A percentile compares a stretch with the other conserved stretches of the same genome.
phyloP scores from a whole-genome alignment of 257 asterid species.

The Primulina huaijiensis region DNA sequence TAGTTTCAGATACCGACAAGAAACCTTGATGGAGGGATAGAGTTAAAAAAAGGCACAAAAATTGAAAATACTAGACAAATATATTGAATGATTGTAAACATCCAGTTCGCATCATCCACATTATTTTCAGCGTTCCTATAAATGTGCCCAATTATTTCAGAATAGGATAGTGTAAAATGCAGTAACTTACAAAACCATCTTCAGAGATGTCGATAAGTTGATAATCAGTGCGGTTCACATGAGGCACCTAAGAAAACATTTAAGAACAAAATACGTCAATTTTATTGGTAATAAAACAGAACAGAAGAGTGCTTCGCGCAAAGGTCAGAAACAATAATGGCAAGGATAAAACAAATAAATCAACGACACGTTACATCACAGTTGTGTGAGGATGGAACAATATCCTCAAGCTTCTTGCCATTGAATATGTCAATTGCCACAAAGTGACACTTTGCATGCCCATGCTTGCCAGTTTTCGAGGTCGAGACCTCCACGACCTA shows the following conservation, averaged over 20 bases:
- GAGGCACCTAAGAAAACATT: conserved; percentile 48
- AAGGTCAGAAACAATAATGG: not conserved
- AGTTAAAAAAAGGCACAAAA: not conserved
- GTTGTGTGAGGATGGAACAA: conserved; percentile 69
- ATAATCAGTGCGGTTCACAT: conserved; percentile 59
- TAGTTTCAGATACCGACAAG: not conserved
- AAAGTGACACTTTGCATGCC: conserved; percentile 73
- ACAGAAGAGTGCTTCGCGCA: not conserved
- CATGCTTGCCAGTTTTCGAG: conserved; percentile 69
- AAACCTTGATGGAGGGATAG: not conserved
- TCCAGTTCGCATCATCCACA: not conserved
- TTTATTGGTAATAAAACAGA: not conserved
- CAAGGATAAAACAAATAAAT: not conserved
- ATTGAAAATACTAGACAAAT: too few relatives aligned
- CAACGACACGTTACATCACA: conserved; percentile 44
- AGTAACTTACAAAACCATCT: conserved; percentile 36
- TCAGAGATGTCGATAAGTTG: conserved; percentile 45
- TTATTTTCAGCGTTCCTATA: not conserved
- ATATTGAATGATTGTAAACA: not conserved
- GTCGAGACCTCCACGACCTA: conserved; percentile 72
- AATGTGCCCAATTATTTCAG: not conserved
- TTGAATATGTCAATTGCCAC: conserved; percentile 63
- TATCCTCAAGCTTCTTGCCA: conserved; percentile 66
- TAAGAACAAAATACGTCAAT: conserved; percentile 5
- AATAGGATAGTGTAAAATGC: not conserved